Evolutionary conservation across 2,329 filamentous ascomycete species (phyloP), one percentile per base, ranked within the genome.

Genomic region (Pezicula carpinea): DNA sequence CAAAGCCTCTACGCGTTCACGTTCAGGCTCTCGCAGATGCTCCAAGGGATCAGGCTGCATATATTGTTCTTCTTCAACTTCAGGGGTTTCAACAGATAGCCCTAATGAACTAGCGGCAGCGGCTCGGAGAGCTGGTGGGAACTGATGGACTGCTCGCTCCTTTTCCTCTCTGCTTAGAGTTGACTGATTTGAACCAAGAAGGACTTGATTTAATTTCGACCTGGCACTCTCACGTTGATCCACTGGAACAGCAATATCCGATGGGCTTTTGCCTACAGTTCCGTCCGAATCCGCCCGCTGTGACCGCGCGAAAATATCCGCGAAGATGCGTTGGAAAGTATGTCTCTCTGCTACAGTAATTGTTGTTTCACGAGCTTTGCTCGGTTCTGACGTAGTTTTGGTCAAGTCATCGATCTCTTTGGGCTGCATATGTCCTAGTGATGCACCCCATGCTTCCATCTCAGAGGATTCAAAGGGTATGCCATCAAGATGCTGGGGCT

Each of bases 321-420:
- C 69, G 54, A 85, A 85, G 43, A 83, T 77, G 43, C 71, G 68
- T 22, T 75, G 71, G 49, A 78, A 78, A 7, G 69, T 60, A 6
- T 65, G 57, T 6, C 66, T 66, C 59, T 85, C 81, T 0, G 67
- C 59, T 0, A 74, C 74, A 0, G 81, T 85, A 41, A 84, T 79
- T 5, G 79, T 84, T 3, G 72, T 73, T 39, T 62, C 55, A 44
- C 59, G 45, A 1, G 58, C 50, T 3, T 56, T 48, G 2, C 45
- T 44, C 8, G 44, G 44, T 39, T 52, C 44, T 19, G n/a, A 15
- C 8, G 54, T 19, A 58, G 46, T 42, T 18, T 59, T 43, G 50
- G 48, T 48, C 53, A 54, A 26, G 43, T 51, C 23, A 42, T 46
- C 29, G 54, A 57, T 36, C 49, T 58, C 51, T 56, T 40, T 40